Evolutionary conservation across 1,284 basidiomycete genomes (phyloP), one percentile per base, ranked within the genome.

Genomic region (Sanguinoderma infundibulare): DNA sequence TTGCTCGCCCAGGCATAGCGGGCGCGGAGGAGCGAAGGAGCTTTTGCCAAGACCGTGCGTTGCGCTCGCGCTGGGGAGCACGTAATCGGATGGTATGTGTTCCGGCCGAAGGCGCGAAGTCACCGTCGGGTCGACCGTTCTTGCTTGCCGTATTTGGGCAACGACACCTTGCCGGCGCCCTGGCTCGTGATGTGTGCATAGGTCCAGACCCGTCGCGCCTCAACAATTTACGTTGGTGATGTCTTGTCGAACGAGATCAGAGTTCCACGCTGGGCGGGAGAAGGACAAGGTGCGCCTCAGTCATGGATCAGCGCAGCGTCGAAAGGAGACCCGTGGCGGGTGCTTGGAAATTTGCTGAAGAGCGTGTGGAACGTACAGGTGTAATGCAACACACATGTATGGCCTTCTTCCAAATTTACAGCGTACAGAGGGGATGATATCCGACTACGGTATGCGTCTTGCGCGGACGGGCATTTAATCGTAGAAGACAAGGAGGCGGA

Each of bases 401-500:
- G 32, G 14, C 35, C 30, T 28, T 7, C 40, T 3, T 22, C 35
- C 22, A 47, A 32, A 54, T 6, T 24, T 22, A 34, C 14, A 17
- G 34, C 22, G 53, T 54, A 3, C n/a, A 5, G 2, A 7, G 5
- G 42, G 32, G 34, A 26, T 22, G 36, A 10, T 44, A 44, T n/a
- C 17, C 28, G 8, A 49, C 14, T 32, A 32, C 28, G 46, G 35
- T 26, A 46, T 24, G 42, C 8, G 32, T n/a, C 24, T 35, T 58
- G 30, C 22, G 8, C 26, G 10, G 20, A 10, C 2, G 24, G n/a
- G n/a, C 35, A 52, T 17, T 63, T 59, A 81, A 65, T 84, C 83
- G 64, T 87, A 88, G 73, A 88, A 88, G 0, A 88, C 84, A 10
- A 89, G 74, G 1, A 83, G 79, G 26, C 86, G 70, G 28, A 87